These are phyloP conservation scores for Venturia asperata DNA, from an alignment of 2,329 filamentous ascomycete species.

Conservation along the genomic window DNA sequence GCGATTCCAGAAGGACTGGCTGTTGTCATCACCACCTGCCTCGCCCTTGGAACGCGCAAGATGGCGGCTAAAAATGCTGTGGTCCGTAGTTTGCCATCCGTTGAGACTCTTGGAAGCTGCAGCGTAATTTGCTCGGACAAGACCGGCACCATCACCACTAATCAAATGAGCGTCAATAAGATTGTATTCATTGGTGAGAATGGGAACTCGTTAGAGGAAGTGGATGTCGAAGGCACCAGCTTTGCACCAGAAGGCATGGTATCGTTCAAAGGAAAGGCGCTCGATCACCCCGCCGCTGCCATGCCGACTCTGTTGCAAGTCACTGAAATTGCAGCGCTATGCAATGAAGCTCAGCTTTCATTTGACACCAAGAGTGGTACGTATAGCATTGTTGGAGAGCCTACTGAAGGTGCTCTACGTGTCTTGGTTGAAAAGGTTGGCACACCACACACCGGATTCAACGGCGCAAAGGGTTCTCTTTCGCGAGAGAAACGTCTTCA, in stretches of 20 bases:
- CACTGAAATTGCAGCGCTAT: slow-evolving; percentile 62
- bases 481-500: slow-evolving; percentile 60
- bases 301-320: slow-evolving; percentile 78
- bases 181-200: slow-evolving; percentile 72
- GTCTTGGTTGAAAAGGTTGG: slow-evolving; percentile 93
- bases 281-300: slow-evolving; percentile 60
- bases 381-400: slow-evolving; percentile 82
- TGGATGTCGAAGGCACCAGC: slow-evolving; percentile 86
- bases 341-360: slow-evolving; percentile 79
- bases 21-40: slow-evolving; percentile 97
- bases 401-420: slow-evolving; percentile 87
- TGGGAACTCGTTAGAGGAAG: slow-evolving; percentile 70
- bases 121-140: slow-evolving; percentile 99
- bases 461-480: slow-evolving; percentile 44
- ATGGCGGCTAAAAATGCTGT: slow-evolving; percentile 99
- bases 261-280: slow-evolving; percentile 57
- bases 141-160: slow-evolving; percentile 94
- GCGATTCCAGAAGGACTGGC: slow-evolving; percentile 96
- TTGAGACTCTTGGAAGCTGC: slow-evolving; percentile 97
- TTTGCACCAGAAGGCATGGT: slow-evolving; percentile 79
- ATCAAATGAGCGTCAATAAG: slow-evolving; percentile 98
- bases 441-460: slow-evolving; percentile 59
- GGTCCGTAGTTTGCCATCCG: slow-evolving; percentile 89
- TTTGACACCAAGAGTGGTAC: slow-evolving; percentile 69
- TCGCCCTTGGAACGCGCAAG: slow-evolving; percentile 91